Base-by-base conservation (phyloP, 2,329 filamentous ascomycete genomes). In the Ustilaginoidea virens region DNA sequence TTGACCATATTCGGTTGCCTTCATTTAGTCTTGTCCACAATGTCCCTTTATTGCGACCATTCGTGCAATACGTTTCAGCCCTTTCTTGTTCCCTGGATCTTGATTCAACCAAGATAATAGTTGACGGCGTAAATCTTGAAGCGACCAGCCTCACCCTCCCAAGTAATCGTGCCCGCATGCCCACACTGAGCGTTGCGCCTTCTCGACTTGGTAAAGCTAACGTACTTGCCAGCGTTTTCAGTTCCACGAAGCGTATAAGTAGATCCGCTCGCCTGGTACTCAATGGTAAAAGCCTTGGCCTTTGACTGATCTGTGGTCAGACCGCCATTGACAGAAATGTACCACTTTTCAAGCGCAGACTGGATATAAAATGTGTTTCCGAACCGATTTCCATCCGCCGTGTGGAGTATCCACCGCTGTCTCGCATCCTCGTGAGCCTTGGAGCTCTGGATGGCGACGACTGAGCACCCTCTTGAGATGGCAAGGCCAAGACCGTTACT, bases 401-500 rank as follows among this genome's bases (percentile, higher is more conserved):
- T 50, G 35, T 64, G 60, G 5, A 66, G 44, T 1, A 66, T 48
- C 59, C 61, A 66, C 14, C 63, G 53, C 39, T 66, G 63, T 5
- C 44, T 33, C 13, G 53, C 51, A 26, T 44, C 41, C 5, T 52
- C 39, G 36, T 66, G 61, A n/a, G 32, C 27, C 18, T 27, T 25
- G 21, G 27, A 18, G 11, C 26, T 22, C 12, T 30, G 15, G 11
- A 30, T 10, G 18, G 22, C 35, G 18, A 30, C 22, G 9, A 36
- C 28, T 4, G 7, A 7, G 15, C 42, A 35, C 2, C 42, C 28
- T 2, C 53, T 49, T 22, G 37, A 15, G 34, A 41, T 24, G 25
- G 47, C 28, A 12, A 66, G 48, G 3, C 58, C 59, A 12, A 41
- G 47, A 12, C 57, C 56, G 14, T 48, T 45, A 30, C 13, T 33